Evolutionary conservation across 176 grass and related monocot species (phyloP).

Genomic region (Aegilops bicornis): DNA sequence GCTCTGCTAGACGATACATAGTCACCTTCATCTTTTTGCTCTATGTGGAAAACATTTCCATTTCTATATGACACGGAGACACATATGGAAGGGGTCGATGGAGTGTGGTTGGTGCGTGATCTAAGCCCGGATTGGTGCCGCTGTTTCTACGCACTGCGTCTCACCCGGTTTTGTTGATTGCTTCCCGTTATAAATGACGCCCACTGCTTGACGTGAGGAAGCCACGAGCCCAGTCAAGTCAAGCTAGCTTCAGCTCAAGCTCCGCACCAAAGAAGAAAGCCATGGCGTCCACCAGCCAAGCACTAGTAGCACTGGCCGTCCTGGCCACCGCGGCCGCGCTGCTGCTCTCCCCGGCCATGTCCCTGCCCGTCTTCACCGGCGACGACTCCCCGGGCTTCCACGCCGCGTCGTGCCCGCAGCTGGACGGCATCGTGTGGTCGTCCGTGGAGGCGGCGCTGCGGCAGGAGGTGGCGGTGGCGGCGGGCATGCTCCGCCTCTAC

Average conservation of each 20-base stretch:
- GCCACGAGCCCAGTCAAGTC: neutral
- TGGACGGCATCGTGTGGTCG: neutral
- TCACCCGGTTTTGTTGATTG: neutral
- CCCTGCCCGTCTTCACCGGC: neutral
- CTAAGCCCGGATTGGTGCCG: neutral
- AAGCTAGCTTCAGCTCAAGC: neutral
- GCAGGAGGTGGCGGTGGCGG: neutral
- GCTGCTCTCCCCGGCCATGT: neutral
- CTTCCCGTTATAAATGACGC: neutral
- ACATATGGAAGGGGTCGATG: neutral
- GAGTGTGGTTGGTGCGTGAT: neutral
- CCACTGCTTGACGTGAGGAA: neutral
- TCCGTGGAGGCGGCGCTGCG: neutral
- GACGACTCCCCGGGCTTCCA: neutral
- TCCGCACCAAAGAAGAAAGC: no score
- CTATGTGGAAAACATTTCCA: neutral
- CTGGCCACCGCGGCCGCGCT: neutral
- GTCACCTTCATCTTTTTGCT: neutral
- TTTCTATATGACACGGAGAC: neutral
- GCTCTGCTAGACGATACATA: no score
- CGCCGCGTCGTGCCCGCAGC: neutral
- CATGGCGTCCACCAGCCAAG: neutral
- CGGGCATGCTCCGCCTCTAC: constrained; percentile 40
- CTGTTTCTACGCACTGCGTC: neutral
- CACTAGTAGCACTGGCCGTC: neutral